These are phyloP conservation scores for Tetrahymena malaccensis DNA, from an alignment of 73 alveolate species.

Conservation along the genomic window DNA sequence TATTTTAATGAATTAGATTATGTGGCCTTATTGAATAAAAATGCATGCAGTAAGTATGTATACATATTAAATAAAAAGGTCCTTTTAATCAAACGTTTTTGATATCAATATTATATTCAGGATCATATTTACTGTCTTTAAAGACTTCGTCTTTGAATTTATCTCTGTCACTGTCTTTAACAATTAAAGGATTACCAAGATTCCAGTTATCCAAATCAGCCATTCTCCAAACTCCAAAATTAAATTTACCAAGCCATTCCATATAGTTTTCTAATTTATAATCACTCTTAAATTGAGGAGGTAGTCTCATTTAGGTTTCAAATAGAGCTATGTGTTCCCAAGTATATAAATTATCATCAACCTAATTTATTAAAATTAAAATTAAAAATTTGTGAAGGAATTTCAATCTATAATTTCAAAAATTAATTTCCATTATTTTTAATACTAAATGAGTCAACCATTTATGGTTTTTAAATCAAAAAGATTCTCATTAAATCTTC, in stretches of 20 bases:
- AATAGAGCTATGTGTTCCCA: conserved; percentile 59
- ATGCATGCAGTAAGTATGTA: neutral
- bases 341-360: conserved; percentile 45
- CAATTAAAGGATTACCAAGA: conserved; percentile 57
- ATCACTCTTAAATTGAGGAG: conserved; percentile 44
- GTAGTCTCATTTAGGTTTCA: conserved; percentile 47
- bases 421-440: no score
- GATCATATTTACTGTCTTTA: neutral
- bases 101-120: neutral
- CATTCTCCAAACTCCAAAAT: conserved; percentile 52
- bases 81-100: neutral
- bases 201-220: conserved; percentile 63
- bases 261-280: conserved; percentile 37
- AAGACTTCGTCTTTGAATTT: neutral
- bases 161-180: neutral
- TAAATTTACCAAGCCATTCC: conserved; percentile 56
- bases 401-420: no score
- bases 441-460: no score
- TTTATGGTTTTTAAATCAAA: no score
- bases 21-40: neutral
- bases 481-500: no score
- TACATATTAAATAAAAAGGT: neutral
- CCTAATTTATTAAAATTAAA: neutral
- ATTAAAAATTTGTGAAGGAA: neutral
- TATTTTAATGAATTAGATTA: neutral